Base-by-base conservation (phyloP, 257 asterid genomes). In the Craterostigma plantagineum region DNA sequence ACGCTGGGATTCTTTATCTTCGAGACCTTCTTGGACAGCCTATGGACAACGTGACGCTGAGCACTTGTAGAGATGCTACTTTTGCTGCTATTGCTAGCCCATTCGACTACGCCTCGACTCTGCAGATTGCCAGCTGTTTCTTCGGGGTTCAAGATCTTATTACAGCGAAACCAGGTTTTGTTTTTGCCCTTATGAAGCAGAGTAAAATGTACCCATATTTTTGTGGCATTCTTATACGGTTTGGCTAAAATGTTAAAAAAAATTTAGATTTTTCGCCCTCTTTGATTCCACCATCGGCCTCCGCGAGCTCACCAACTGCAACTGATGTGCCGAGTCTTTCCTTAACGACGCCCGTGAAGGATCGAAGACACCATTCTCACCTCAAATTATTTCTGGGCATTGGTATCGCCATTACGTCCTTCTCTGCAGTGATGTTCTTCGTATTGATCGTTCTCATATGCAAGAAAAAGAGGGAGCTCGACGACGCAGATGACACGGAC, bases 1-100 rank as follows among this genome's bases (percentile, higher is more conserved):
- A 77, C 65, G 64, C 87, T 9, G 81, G 84, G 38, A 69, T 83
- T 54, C 37, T 67, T 12, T 90, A 77, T 71, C 87, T 90, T 15
- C 86, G 91, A 35, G 77, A 72, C 63, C 65, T 79, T 15, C 51
- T 83, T 49, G 95, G 92, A 46, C 30, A 2, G 2, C 59, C 83
- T 4, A 72, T 72, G 10, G 76, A 63, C 61, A 90, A 90, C 63
- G 55, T 67, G 46, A 90, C 95, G 2, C 56, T 90, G 68, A 90
- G 86, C 55, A 90, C 74, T 40, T 90, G 99, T 57, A 63, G 99
- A 56, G 99, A 83, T 75, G 95, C 94, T 35, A 59, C 94, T 18
- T 90, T 79, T 69, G 82, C 66, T 36, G 71, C 93, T 27, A 63
- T 83, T 63, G 79, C 92, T 17, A 83, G 94, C 76, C 81, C 49